Evolutionary conservation across 495 filamentous ascomycete genomes (phyloP), one percentile per base, ranked within the genome.

Genomic region (Jackrogersella multiformis): DNA sequence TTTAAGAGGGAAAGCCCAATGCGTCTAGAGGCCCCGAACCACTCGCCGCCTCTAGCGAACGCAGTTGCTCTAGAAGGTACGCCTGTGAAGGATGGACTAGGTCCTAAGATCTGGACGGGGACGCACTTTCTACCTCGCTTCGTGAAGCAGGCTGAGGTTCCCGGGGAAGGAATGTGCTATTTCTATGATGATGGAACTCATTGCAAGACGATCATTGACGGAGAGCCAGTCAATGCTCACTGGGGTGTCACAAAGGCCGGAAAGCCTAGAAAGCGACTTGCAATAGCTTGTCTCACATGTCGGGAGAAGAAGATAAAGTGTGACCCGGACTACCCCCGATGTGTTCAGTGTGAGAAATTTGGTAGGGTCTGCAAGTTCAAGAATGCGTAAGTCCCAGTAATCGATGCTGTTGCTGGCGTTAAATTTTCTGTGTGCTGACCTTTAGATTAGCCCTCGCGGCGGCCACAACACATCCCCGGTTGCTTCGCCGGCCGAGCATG

Each of bases 231-330:
- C 39, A 97, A 96, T 76, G 91, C 92, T 0, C 89, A 92, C 64
- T 97, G 93, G 93, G 93, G 93, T 0, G 86, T 96, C 21, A 97
- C 93, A 20, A 97, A 96, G 74, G 93, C 93, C 2, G 92, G 92
- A 8, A 96, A 94, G 75, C 92, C 93, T 30, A 85, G 93, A 65
- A 97, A 97, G 76, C 84, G 93, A 44, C 81, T 96, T 57, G 92
- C 92, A 28, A 92, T 95, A 66, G 93, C 93, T 13, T 97, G 93
- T 71, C 82, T 94, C 51, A 94, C 91, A 8, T 97, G 93, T 74
- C 87, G 93, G 26, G 92, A 96, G 77, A 97, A 97, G 86, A 97
- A 97, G 82, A 95, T 96, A 80, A 96, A 95, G 75, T 97, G 93
- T 69, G 93, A 96, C 61, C 93, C 92, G 5, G 93, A 92, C 64